A percentile compares a stretch with the other conserved stretches of the same genome.
These are phyloP conservation scores for Nicotiana paniculata DNA, from an alignment of 257 asterid genomes.

Conservation along the genomic window DNA sequence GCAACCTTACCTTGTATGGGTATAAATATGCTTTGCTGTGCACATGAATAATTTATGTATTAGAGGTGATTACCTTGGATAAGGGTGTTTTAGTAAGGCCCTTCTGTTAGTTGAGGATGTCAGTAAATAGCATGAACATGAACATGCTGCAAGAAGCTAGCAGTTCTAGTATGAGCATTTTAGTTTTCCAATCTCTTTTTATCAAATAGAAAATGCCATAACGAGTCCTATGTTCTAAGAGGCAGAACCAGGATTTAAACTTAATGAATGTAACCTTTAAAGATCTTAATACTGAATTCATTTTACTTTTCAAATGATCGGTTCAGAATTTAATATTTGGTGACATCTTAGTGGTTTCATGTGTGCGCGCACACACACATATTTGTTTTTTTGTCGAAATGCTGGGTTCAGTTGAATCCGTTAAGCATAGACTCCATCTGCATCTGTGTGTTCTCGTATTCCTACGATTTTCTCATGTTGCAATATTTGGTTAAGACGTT, in stretches of 20 bases:
- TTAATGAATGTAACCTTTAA: not conserved
- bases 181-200: not conserved
- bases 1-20: not conserved
- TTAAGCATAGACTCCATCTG: not conserved
- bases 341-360: not conserved
- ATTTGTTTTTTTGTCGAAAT: not conserved
- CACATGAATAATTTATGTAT: not conserved
- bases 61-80: not conserved
- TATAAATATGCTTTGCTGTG: not conserved
- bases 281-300: not conserved
- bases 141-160: not conserved
- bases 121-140: not conserved
- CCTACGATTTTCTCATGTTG: not conserved
- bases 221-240: not conserved
- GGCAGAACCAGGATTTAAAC: not conserved
- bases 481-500: not conserved
- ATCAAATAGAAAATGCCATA: not conserved
- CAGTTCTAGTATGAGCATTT: not conserved
- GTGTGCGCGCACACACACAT: not conserved
- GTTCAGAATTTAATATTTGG: not conserved
- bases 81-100: not conserved
- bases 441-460: not conserved
- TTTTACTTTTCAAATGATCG: not conserved
- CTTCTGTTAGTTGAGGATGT: not conserved
- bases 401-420: too few relatives aligned